Percentiles rank a stretch among this genome's conserved stretches.
Conservation (phyloP, 2,329 filamentous ascomycete genomes). For the Coniochaeta sp. region DNA sequence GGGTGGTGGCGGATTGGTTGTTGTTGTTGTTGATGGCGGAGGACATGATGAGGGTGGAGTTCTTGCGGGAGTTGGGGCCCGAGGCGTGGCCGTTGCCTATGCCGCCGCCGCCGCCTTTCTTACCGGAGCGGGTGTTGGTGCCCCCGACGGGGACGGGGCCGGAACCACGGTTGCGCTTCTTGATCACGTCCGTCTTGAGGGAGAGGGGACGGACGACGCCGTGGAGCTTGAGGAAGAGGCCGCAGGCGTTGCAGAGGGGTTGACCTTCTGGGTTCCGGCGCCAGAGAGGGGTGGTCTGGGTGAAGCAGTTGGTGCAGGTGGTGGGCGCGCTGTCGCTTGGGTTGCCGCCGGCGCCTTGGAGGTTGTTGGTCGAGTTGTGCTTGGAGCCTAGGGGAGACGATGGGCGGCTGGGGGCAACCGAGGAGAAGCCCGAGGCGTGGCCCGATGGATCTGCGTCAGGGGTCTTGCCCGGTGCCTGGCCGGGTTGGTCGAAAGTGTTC, state of each 20-base stretch:
- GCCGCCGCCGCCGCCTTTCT: slow-evolving; percentile 50
- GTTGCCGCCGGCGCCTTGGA: slow-evolving; percentile 44
- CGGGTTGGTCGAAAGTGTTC: slow-evolving; percentile 51
- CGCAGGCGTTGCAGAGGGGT: slow-evolving; percentile 96
- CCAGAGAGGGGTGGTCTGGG: slow-evolving; percentile 95
- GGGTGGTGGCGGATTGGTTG: slow-evolving; percentile 36
- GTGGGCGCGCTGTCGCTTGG: slow-evolving; percentile 58
- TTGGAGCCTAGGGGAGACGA: slow-evolving; percentile 50
- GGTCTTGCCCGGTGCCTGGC: slow-evolving; percentile 64
- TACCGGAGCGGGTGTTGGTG: slow-evolving; percentile 47
- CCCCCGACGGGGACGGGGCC: slow-evolving; percentile 56
- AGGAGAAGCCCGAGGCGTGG: slow-evolving; percentile 63
- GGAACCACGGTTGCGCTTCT: slow-evolving; percentile 81
- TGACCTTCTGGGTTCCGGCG: slow-evolving; percentile 94
- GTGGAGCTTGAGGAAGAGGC: slow-evolving; percentile 90
- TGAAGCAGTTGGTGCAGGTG: slow-evolving; percentile 92
- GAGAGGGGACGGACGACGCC: slow-evolving; percentile 94
- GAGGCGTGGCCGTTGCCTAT: slow-evolving; percentile 30
- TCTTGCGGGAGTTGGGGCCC: slow-evolving; percentile 52
- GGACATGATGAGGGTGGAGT: slow-evolving; percentile 55
- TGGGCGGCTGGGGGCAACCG: slow-evolving; percentile 59
- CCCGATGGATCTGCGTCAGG: slow-evolving; percentile 52
- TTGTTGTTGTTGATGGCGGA: slow-evolving; percentile 28
- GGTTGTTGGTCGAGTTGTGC: slow-evolving; percentile 53
- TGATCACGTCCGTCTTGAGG: slow-evolving; percentile 97